Conservation (phyloP, 1,284 basidiomycete species). For the Tilletia caries region DNA sequence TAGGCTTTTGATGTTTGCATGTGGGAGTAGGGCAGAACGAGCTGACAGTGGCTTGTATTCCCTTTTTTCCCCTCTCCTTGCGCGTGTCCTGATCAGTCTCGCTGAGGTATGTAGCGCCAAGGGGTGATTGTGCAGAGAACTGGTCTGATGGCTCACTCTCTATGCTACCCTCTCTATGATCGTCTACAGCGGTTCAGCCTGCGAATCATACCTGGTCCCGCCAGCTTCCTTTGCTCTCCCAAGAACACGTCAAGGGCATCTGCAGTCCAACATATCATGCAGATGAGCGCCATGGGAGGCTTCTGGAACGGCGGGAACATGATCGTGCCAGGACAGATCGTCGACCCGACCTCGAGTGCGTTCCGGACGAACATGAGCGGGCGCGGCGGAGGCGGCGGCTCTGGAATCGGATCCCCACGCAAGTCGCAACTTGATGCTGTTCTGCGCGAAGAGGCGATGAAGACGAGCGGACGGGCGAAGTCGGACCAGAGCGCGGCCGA, state of each 20-base stretch:
- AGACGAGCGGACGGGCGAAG: neutral
- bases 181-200: conserved; percentile 46
- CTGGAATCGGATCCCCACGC: neutral
- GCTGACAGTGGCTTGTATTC: conserved; percentile 72
- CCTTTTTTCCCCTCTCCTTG: conserved; percentile 65
- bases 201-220: conserved; percentile 42
- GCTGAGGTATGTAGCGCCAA: neutral
- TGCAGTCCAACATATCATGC: conserved; percentile 61
- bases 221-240: conserved; percentile 69
- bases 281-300: conserved; percentile 28
- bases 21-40: conserved; percentile 72
- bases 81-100: no score
- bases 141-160: conserved; percentile 18
- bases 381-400: neutral
- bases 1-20: neutral
- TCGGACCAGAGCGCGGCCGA: neutral
- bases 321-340: neutral
- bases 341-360: neutral
- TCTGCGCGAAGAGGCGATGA: conserved; percentile 2
- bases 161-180: neutral
- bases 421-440: conserved; percentile 4
- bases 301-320: neutral
- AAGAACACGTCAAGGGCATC: conserved; percentile 76
- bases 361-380: neutral
- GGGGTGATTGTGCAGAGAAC: neutral